phyloP scores from a whole-genome alignment of 441 rosid species.

The Jatropha multifida region DNA sequence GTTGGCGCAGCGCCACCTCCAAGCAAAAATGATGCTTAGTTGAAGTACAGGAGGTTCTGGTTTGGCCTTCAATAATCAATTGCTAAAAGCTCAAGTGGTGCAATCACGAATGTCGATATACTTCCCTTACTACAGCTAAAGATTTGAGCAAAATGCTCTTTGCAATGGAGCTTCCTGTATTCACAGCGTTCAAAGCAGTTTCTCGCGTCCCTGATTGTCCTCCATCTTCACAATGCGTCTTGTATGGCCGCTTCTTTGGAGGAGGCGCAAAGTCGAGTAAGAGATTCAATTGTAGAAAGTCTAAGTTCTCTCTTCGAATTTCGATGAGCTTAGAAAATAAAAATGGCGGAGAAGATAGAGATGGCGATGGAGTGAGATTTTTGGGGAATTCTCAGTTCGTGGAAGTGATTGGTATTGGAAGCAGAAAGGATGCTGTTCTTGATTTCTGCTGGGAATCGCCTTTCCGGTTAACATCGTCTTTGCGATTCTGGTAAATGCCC shows the following conservation, averaged over 20 bases:
- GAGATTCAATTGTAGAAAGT: slow-evolving; percentile 4
- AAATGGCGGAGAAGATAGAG: slow-evolving; percentile 10
- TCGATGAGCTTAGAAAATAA: slow-evolving; percentile 31
- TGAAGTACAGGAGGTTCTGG: neutral
- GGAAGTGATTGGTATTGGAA: slow-evolving; percentile 78
- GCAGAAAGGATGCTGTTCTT: slow-evolving; percentile 71
- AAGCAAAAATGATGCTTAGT: neutral
- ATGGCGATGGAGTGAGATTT: slow-evolving; percentile 2
- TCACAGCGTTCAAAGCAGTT: slow-evolving; percentile 26
- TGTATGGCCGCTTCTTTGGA: slow-evolving; percentile 18
- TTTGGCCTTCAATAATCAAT: too few relatives aligned
- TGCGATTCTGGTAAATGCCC: slow-evolving; percentile 67
- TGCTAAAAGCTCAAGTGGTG: neutral
- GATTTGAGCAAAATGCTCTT: neutral
- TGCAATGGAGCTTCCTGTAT: slow-evolving; percentile 37
- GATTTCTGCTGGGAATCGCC: slow-evolving; percentile 76
- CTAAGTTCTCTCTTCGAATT: slow-evolving; percentile 23
- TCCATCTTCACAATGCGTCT: slow-evolving; percentile 28
- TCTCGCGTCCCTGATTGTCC: slow-evolving; percentile 32
- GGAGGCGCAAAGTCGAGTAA: neutral
- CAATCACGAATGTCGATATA: neutral
- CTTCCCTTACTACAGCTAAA: neutral
- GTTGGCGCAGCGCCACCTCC: neutral
- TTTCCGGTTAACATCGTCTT: slow-evolving; percentile 46
- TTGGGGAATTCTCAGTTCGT: slow-evolving; percentile 35